These are phyloP conservation scores for Borovskyia barvae DNA, from an alignment of 208 protist genomes.

Conservation along the genomic window DNA sequence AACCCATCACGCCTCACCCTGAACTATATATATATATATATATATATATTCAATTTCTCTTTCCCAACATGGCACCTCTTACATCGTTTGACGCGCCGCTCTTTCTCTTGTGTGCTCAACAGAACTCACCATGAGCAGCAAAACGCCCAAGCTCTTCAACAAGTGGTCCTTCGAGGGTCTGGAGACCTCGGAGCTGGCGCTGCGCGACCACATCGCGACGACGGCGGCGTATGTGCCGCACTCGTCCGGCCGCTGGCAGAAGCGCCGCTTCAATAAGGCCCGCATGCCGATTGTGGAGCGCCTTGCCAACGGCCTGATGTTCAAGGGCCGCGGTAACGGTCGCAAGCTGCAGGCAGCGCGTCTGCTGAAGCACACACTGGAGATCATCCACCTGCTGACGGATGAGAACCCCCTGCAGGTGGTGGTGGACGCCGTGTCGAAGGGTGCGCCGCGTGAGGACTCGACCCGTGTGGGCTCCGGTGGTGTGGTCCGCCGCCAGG, in stretches of 20 bases:
- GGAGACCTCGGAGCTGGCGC: conserved; percentile 83
- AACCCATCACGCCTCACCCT: too few species aligned
- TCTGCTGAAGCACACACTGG: conserved; percentile 98
- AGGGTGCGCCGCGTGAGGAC: conserved; percentile 99
- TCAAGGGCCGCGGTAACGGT: conserved; percentile 99
- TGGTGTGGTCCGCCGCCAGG: conserved; percentile 99
- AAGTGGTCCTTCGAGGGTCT: conserved; percentile 90
- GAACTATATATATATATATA: too few species aligned
- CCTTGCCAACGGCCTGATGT: conserved; percentile 98
- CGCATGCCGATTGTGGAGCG: conserved; percentile 95
- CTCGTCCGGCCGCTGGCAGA: conserved; percentile 97
- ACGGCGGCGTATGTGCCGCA: conserved; percentile 98
- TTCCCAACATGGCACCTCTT: too few species aligned
- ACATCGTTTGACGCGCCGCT: too few species aligned
- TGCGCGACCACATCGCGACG: conserved; percentile 97
- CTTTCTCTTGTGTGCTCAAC: background rate
- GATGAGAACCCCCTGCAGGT: conserved; percentile 99
- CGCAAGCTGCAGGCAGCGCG: conserved; percentile 99
- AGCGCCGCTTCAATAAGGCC: conserved; percentile 99
- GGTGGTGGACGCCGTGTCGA: conserved; percentile 98
- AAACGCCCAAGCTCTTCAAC: conserved; percentile 89
- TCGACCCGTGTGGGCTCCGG: conserved; percentile 99
- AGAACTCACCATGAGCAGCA: conserved; percentile 49
- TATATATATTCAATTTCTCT: too few species aligned
- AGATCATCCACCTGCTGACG: conserved; percentile 99